Base-by-base conservation (phyloP, 176 grass and related monocot species). In the Saccharum spontaneum region DNA sequence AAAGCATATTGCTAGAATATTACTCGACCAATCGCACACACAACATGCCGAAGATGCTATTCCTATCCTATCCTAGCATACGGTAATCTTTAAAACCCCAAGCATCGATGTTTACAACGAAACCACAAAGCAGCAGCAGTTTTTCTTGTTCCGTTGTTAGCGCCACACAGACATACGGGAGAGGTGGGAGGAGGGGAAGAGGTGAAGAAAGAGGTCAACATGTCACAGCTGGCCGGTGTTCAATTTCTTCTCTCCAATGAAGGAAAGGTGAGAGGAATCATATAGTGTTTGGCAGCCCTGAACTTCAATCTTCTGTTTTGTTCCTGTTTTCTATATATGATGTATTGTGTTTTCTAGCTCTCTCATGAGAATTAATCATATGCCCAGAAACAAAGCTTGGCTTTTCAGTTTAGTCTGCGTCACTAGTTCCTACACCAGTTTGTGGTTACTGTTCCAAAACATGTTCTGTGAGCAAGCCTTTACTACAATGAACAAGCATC, bases 1-100 rank as follows among this genome's bases (percentile, higher is more conserved):
- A 14, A 22, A 84, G 81, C 75, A 79, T 84, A 84, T 60, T 65
- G 41, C 33, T 37, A 80, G 81, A 88, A 80, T 89, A 89, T 84
- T 73, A 83, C 67, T 55, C 64, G 1, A n/a, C 75, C 20, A 84
- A 15, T 80, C 23, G 81, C 50, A 12, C 67, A 67, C 74, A 78
- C 81, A 40, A 82, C 37, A 49, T 39, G 64, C 79, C 78, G 77
- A 37, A 62, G 41, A 30, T 64, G 41, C 9, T 22, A 79, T 54
- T 66, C 62, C 50, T 70, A n/a, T 31, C 62, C 61, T 31, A 31
- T 7, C 24, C 3, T 61, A 61, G 75, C 73, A 72, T 28, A 52
- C 6, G n/a, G 6, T n/a, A 23, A 20, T 67, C 11, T 52, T 16
- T 50, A 75, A 50, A 68, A 14, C 10, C 41, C 37, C 3, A 52